Conservation (phyloP, 2,329 filamentous ascomycete genomes). For the Colletotrichum costaricense region DNA sequence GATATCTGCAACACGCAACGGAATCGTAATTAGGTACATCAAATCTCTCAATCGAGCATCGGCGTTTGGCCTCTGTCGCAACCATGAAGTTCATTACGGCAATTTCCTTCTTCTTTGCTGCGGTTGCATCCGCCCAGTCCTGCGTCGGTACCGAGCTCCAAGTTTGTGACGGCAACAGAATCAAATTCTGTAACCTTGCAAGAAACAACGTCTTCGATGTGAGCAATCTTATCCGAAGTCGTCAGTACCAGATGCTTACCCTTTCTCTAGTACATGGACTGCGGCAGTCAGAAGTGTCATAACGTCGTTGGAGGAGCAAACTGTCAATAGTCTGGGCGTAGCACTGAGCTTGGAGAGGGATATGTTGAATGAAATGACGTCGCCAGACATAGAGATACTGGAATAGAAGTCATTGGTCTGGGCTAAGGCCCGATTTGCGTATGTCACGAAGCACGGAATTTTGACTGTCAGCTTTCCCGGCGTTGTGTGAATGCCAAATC, state of each 20-base stretch:
- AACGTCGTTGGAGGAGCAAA: constrained; percentile 17
- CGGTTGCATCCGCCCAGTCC: background rate
- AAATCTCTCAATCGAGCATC: background rate
- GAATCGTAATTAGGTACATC: background rate
- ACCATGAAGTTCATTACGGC: background rate
- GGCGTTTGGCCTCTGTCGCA: background rate
- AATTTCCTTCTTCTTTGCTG: background rate
- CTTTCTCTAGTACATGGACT: background rate
- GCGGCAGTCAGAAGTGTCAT: background rate
- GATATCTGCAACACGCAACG: background rate
- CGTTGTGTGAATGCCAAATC: no score
- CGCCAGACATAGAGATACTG: no score
- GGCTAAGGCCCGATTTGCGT: no score
- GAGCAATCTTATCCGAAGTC: background rate
- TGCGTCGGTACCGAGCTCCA: background rate
- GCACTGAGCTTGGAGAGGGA: no score
- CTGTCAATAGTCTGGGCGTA: constrained; percentile 1
- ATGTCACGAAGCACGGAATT: no score
- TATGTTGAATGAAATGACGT: no score
- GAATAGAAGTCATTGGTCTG: no score
- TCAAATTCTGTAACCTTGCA: constrained; percentile 18
- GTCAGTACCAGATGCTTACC: background rate
- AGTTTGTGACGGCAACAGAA: constrained; percentile 11
- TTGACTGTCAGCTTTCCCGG: no score
- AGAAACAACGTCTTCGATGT: constrained; percentile 17